These are phyloP conservation scores for Beta vulgaris DNA, from an alignment of 148 eudicot species.

Conservation along the genomic window DNA sequence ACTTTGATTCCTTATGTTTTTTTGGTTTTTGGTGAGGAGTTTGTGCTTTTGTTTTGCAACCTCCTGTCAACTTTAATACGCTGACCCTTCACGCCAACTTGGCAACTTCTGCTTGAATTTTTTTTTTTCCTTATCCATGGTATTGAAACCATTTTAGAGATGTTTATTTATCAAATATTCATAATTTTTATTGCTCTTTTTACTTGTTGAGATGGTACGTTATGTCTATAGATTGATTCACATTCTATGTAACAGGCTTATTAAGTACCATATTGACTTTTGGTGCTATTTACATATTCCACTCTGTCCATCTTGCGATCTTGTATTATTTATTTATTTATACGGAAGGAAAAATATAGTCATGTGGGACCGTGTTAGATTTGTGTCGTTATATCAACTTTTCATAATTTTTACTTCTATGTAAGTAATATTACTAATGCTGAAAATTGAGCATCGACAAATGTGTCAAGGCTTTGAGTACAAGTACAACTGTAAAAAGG, in stretches of 20 bases:
- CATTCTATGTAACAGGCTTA: not conserved
- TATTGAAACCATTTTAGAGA: not conserved
- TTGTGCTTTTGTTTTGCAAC: not conserved
- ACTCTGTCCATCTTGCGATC: too few species aligned
- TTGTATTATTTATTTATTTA: too few species aligned
- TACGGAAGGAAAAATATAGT: too few species aligned
- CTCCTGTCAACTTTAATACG: not conserved
- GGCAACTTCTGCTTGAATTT: not conserved
- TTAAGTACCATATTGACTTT: too few species aligned
- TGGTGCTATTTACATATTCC: too few species aligned
- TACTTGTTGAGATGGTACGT: not conserved
- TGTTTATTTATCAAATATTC: not conserved
- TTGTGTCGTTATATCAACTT: too few species aligned
- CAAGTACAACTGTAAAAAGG: too few species aligned
- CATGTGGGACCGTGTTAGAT: too few species aligned
- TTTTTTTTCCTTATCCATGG: not conserved
- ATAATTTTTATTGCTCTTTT: not conserved
- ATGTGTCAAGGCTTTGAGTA: too few species aligned
- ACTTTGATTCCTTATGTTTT: not conserved
- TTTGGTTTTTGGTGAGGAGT: not conserved
- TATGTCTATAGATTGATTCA: not conserved
- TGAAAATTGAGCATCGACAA: too few species aligned
- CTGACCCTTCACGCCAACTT: not conserved
- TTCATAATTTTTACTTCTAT: too few species aligned
- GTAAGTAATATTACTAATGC: too few species aligned